Base-by-base conservation (phyloP, 2,329 filamentous ascomycete species). In the Exophiala lecanii-corni region DNA sequence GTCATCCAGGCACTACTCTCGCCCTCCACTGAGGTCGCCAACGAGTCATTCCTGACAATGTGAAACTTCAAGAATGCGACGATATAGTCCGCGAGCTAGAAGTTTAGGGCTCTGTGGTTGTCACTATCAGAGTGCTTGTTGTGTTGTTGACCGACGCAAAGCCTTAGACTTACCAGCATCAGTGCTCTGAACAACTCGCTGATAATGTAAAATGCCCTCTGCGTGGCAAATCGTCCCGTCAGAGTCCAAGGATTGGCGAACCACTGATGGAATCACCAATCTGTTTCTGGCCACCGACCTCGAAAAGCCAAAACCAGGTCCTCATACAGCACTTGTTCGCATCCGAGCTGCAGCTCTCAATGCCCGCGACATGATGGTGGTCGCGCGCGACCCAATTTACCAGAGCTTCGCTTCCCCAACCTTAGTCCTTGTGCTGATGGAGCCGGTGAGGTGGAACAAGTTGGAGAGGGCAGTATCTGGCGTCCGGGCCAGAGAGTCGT, bases 351-450 rank as follows among this genome's bases (percentile, higher is more conserved):
- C 41, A 25, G 41, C 34, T n/a, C 34, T 43, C 13, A 43, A 43
- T 43, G 41, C 41, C 6, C 21, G 41, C 13, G 41, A 43, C 19
- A 43, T 43, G 41, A 43, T 43, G 41, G 41, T 43, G 7, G 19
- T 43, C 33, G 21, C 41, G 9, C 34, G 35, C 3, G 41, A 43
- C 26, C 41, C 35, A 12, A 43, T 43, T 15, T 43, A 43, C 26
- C 41, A 23, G n/a, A 43, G 36, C 18, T 15, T 30, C 13, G 23
- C 41, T 15, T 7, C 15, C 15, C 41, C 41, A 9, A 62, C 3
- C 56, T 68, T 1, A 50, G 65, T 7, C 66, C 64, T 4, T 60
- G 60, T 49, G 63, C 58, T 10, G 66, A 69, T 28, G 52, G 57
- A 33, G 60, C 66, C 1, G 64, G 66, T 28, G 58, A 61, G 6